A percentile compares a stretch with the other conserved stretches of the same genome.
Evolutionary conservation across 345 rosid species (phyloP).

Genomic region (Eucalyptus leucophloia): DNA sequence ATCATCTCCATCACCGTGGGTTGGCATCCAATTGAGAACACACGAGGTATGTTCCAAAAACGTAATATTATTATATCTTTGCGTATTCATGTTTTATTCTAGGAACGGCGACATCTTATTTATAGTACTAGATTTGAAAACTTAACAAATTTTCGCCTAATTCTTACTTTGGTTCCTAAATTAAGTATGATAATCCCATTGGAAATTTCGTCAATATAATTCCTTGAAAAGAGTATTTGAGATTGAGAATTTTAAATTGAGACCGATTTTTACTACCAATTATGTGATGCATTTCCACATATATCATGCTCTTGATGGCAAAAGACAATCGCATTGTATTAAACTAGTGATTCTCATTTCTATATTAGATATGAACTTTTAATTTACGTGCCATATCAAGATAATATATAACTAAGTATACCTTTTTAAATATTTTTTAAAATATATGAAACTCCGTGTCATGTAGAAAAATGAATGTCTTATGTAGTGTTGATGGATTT

Average conservation of each 20-base stretch:
- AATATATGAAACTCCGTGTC: not conserved
- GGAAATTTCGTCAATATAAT: not conserved
- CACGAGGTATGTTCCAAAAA: not conserved
- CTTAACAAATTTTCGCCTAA: not conserved
- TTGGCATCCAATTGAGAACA: rapidly evolving
- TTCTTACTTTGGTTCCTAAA: not conserved
- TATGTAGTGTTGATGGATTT: not conserved
- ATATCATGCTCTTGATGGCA: not conserved
- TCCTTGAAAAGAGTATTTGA: not conserved
- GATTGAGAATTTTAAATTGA: not conserved
- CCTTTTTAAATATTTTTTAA: no score
- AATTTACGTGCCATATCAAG: not conserved
- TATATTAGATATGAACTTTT: not conserved
- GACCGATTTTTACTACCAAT: no score
- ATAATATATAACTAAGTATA: no score
- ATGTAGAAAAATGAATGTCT: not conserved
- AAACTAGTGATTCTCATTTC: not conserved
- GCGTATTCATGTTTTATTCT: not conserved
- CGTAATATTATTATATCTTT: not conserved
- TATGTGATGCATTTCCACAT: not conserved
- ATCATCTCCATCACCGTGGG: not conserved
- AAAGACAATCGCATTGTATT: not conserved
- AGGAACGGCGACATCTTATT: not conserved
- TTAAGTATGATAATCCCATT: not conserved
- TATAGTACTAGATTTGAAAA: not conserved